Evolutionary conservation across 2,329 filamentous ascomycete genomes (phyloP).

Genomic region (Xylariaceae sp.): DNA sequence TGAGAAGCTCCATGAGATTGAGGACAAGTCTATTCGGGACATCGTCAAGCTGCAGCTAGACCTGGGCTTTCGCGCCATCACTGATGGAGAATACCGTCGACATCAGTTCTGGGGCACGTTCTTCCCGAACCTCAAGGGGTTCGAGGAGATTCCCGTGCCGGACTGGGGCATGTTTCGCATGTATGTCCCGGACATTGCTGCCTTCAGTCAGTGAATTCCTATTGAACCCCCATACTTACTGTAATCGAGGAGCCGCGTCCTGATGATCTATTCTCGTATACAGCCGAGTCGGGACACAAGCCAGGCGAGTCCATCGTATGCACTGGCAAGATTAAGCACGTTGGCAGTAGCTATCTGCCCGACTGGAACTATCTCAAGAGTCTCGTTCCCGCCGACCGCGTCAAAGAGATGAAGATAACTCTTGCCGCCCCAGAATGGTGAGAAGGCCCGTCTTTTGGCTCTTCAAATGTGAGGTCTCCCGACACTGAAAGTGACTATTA

Average conservation of each 20-base stretch:
- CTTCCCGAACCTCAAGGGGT: slow-evolving; percentile 41
- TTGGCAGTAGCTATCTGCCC: slow-evolving; percentile 40
- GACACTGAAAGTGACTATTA: slow-evolving; percentile 12
- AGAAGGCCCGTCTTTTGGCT: not conserved
- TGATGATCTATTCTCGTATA: not conserved
- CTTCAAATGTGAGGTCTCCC: not conserved
- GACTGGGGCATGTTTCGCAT: slow-evolving; percentile 50
- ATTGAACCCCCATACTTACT: not conserved
- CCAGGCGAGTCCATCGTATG: slow-evolving; percentile 45
- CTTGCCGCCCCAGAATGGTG: slow-evolving; percentile 50
- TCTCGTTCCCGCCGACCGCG: slow-evolving; percentile 54
- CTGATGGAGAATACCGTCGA: slow-evolving; percentile 37
- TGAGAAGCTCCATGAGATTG: slow-evolving; percentile 47
- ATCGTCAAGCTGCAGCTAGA: slow-evolving; percentile 66
- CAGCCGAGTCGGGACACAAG: slow-evolving; percentile 43
- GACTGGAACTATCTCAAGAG: slow-evolving; percentile 42
- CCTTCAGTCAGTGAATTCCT: slow-evolving; percentile 37
- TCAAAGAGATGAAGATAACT: slow-evolving; percentile 54
- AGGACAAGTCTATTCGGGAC: slow-evolving; percentile 59
- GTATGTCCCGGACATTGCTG: slow-evolving; percentile 47
- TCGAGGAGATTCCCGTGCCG: slow-evolving; percentile 45
- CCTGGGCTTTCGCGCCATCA: slow-evolving; percentile 62
- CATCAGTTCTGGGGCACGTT: slow-evolving; percentile 51
- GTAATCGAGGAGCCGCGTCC: not conserved
- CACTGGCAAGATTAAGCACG: slow-evolving; percentile 45